Evolutionary conservation across 2,329 filamentous ascomycete genomes (phyloP).

Genomic region (Arachnopeziza araneosa): DNA sequence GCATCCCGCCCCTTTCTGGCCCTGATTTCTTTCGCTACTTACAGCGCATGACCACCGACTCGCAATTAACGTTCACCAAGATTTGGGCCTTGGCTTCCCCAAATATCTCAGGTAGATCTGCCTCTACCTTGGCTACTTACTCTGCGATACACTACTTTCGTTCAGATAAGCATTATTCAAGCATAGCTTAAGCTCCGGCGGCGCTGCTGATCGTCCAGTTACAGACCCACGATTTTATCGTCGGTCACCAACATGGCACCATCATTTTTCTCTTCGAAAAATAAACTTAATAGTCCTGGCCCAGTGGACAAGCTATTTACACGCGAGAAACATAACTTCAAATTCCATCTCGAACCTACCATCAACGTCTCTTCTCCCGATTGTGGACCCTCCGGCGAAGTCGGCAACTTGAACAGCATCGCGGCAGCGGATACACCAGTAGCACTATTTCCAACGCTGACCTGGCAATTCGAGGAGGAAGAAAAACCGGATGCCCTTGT

Average conservation of each 20-base stretch:
- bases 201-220: not conserved
- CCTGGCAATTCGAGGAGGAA: not conserved
- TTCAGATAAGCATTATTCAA: constrained; percentile 1
- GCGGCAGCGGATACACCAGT: not conserved
- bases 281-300: constrained; percentile 2
- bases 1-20: not conserved
- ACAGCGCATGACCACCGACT: not conserved
- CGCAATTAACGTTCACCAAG: not conserved
- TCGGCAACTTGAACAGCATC: constrained; percentile 1
- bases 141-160: not conserved
- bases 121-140: not conserved
- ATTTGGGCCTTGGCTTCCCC: constrained; percentile 1
- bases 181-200: not conserved
- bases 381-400: constrained; percentile 1
- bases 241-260: constrained; percentile 3
- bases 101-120: not conserved
- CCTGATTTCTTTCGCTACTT: not conserved
- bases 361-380: constrained; percentile 1
- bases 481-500: not conserved
- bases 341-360: not conserved
- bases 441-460: constrained; percentile 1
- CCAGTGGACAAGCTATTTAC: constrained; percentile 1
- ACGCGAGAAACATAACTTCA: not conserved
- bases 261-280: constrained; percentile 4
- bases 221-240: not conserved